Evolutionary conservation across 176 grass and related monocot genomes (phyloP), one percentile per base, ranked within the genome.

Genomic region (Cenchrus purpureus): DNA sequence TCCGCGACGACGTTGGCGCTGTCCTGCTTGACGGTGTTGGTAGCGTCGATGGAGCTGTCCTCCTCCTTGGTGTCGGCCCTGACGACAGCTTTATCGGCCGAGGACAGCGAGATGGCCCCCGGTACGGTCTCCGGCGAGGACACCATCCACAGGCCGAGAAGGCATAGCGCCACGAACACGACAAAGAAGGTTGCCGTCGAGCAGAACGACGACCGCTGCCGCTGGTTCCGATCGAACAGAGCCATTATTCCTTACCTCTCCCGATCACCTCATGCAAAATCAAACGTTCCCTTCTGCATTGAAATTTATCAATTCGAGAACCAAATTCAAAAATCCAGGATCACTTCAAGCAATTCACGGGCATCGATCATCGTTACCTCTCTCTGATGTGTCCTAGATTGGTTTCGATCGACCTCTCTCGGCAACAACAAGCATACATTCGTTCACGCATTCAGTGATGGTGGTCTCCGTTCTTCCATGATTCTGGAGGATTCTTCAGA

Each of bases 101-200:
- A 78, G 52, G 71, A 46, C 48, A 68, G 13, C 73, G 81, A 88
- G 6, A 86, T 68, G 82, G 86, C 57, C 66, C 12, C n/a, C 46
- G 90, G 95, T 25, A 90, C 56, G 68, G 66, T 63, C 37, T 86
- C 84, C 4, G 92, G 88, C 8, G 84, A 88, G 25, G 92, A 79
- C 8, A 95, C 61, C 74, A 97, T 89, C 92, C 93, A 99, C 43
- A 96, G 62, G 60, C 97, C 97, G 5, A 99, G 8, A 80, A 99
- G 84, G 86, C 90, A 93, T 65, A 99, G 90, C 73, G 79, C 81
- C 12, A 91, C 86, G 87, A 96, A 91, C 70, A 94, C 42, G 17
- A 91, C 60, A 65, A 92, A 25, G 2, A 92, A 25, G 2, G 94
- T 92, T 7, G 86, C 86, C 59, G 91, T 91, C 22, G 97, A 94